Evolutionary conservation across 169 alveolate species (phyloP), one percentile per base, ranked within the genome.

Genomic region (Plasmodium ovale): DNA sequence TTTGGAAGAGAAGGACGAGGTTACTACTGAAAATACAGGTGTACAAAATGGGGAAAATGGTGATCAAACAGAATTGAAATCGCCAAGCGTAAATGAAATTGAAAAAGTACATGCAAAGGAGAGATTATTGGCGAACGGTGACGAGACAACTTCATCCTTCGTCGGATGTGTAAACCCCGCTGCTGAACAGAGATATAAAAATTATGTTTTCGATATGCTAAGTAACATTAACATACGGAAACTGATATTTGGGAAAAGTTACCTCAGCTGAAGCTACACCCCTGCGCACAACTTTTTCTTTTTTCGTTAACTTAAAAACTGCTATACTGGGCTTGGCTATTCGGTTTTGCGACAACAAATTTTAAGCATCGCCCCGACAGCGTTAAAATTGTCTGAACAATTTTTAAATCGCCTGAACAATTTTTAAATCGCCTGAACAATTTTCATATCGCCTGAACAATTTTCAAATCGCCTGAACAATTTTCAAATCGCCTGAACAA

Each of bases 201-300:
- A 74, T 60, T 74, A 74, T 33, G 47, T 74, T 42, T 56, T 74
- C 14, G 74, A 74, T 54, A 74, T 60, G 59, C 44, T 74, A 39
- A 53, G 77, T 31, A 60, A 53, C 51, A 74, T 62, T 19, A 42
- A 74, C 53, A 44, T 74, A 64, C n/a, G 70, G 37, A 74, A 53
- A 42, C 19, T 74, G 14, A 64, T 74, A 27, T 74, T 44, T 47
- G 88, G 88, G 14, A 31, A 54, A 29, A 49, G 72, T 14, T 72
- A 72, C 65, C 14, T 56, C 64, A 56, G 33, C 35, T 70, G 84
- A 70, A 33, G 19, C 33, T 0, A 19, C 2, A 19, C 3, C 31
- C 2, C 29, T 39, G n/a, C n/a, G n/a, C 23, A 21, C 12, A 6
- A 5, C 27, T 58, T 58, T 58, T 44, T 58, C 37, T 14, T 64